These are phyloP conservation scores for Primulina tabacum DNA, from an alignment of 257 asterid genomes.

Conservation along the genomic window DNA sequence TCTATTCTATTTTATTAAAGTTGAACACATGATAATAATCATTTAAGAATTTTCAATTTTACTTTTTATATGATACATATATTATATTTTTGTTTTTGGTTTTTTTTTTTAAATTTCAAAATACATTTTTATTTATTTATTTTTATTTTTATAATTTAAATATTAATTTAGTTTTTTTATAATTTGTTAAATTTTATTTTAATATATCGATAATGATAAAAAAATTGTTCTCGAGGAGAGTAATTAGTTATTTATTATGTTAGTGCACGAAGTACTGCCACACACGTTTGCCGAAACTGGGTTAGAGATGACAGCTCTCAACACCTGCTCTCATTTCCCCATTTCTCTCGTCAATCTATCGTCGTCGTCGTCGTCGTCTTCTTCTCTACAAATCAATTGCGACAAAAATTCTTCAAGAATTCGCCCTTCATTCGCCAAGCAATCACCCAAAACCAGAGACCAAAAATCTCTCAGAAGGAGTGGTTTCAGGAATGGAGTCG, in stretches of 20 bases:
- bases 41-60: no score
- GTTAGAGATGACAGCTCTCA: constrained; percentile 31
- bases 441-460: constrained; percentile 16
- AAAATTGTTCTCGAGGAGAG: no score
- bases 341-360: constrained; percentile 18
- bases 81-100: no score
- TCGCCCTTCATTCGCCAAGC: constrained; percentile 7
- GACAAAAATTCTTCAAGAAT: constrained; percentile 10
- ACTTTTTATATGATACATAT: no score
- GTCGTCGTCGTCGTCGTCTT: background rate
- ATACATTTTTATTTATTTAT: no score
- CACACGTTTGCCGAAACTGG: background rate
- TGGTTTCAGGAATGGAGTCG: constrained; percentile 33
- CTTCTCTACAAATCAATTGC: constrained; percentile 29
- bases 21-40: no score
- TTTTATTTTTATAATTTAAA: no score
- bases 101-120: no score
- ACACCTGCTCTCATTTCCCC: constrained; percentile 31
- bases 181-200: no score
- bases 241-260: background rate
- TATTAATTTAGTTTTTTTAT: no score
- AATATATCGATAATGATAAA: no score
- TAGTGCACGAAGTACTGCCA: background rate
- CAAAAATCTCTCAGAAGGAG: constrained; percentile 27
- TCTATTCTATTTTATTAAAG: no score